These are phyloP conservation scores for Candida odintsovae DNA, from an alignment of 805 yeast species.

Conservation along the genomic window DNA sequence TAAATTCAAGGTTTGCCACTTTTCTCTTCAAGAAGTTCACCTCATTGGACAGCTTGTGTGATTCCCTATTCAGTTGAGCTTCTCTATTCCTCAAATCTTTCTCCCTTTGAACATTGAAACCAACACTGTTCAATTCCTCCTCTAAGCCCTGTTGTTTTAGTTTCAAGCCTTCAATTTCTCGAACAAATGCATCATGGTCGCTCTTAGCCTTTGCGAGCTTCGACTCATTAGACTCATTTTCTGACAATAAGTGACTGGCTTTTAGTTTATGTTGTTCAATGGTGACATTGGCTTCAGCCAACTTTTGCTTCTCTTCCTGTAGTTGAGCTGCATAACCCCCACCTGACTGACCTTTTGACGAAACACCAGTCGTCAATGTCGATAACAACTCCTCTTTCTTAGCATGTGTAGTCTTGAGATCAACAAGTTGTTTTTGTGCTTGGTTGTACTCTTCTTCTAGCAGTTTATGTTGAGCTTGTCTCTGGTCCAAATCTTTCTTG, in stretches of 20 bases:
- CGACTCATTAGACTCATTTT: conserved; percentile 38
- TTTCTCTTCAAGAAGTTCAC: conserved; percentile 53
- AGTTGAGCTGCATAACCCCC: conserved; percentile 76
- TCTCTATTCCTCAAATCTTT: conserved; percentile 43
- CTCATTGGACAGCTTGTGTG: conserved; percentile 39
- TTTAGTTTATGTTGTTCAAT: conserved; percentile 57
- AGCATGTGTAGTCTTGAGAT: conserved; percentile 40
- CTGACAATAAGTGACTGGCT: conserved; percentile 49
- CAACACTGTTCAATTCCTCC: conserved; percentile 41
- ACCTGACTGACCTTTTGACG: conserved; percentile 67
- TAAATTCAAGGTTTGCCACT: conserved; percentile 71
- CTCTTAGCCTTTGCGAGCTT: conserved; percentile 47
- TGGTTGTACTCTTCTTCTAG: conserved; percentile 41
- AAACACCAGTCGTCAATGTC: conserved; percentile 83
- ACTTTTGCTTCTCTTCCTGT: conserved; percentile 50
- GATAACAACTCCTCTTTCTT: conserved; percentile 76
- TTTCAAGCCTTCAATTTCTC: conserved; percentile 39
- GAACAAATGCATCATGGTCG: conserved; percentile 37
- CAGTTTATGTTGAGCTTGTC: conserved; percentile 30
- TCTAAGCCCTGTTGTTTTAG: conserved; percentile 33
- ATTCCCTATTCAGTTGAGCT: conserved; percentile 34
- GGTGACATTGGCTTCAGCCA: conserved; percentile 47
- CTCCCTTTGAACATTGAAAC: conserved; percentile 47
- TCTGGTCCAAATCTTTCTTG: conserved; percentile 28
- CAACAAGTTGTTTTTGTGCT: conserved; percentile 38